Evolutionary conservation across 176 grass and related monocot genomes (phyloP).

Genomic region (Ampelocalamus luodianensis): DNA sequence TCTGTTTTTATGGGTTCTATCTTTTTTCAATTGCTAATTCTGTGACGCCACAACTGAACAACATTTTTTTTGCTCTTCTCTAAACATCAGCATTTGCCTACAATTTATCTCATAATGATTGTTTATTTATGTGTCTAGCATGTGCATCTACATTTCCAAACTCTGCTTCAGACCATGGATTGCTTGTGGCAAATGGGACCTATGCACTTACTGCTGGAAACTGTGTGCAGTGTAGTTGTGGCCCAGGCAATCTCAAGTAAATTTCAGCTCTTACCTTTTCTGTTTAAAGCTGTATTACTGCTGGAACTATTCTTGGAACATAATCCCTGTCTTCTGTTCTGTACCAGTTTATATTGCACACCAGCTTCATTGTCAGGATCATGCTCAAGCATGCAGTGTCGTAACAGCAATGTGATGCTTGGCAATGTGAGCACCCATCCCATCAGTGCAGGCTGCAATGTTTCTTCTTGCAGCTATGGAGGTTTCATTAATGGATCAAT

Average conservation of each 20-base stretch:
- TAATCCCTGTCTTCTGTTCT: not conserved
- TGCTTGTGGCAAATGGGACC: conserved; percentile 88
- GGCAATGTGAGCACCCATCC: conserved; percentile 63
- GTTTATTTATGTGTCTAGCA: conserved; percentile 46
- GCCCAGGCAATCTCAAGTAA: conserved; percentile 88
- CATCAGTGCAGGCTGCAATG: conserved; percentile 82
- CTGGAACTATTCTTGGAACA: not conserved
- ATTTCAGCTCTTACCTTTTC: not conserved
- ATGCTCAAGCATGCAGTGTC: conserved; percentile 89
- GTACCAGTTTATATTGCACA: conserved; percentile 80
- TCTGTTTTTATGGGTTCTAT: not conserved
- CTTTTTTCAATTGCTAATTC: not conserved
- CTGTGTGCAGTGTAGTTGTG: conserved; percentile 92
- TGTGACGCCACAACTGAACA: not conserved
- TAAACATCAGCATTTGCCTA: not conserved
- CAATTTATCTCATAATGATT: conserved; percentile 7
- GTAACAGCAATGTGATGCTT: conserved; percentile 77
- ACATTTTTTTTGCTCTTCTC: not conserved
- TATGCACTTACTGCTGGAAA: conserved; percentile 77
- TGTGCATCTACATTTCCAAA: conserved; percentile 82
- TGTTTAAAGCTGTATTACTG: not conserved
- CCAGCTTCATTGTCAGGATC: conserved; percentile 70
- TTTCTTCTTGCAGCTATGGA: conserved; percentile 78
- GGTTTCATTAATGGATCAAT: conserved; percentile 92
- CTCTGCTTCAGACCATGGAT: conserved; percentile 71